Base-by-base conservation (phyloP, 2,329 filamentous ascomycete genomes). In the Alternaria triticimaculans region DNA sequence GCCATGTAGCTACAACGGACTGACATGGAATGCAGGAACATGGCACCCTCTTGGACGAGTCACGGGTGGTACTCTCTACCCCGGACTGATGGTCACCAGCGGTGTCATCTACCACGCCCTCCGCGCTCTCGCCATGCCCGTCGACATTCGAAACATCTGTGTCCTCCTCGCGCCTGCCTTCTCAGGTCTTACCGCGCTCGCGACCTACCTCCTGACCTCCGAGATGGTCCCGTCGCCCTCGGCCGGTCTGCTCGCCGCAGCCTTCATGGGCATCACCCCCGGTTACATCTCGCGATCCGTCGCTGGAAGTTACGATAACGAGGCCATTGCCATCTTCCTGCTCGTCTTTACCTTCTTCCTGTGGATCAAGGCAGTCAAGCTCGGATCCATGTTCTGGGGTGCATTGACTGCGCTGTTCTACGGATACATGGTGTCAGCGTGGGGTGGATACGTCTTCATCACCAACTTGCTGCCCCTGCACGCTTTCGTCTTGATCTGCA, bases 391-490 rank as follows among this genome's bases (percentile, higher is more conserved):
- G 80, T 92, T 97, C 82, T 99, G 95, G 95, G 95, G 94, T 73
- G 94, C 93, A 41, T 86, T 97, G 67, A 96, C 94, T 73, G 96
- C 96, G 46, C 87, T 99, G 59, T 98, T 96, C 84, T 99, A 99
- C 82, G 96, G 96, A 77, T 99, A 99, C 89, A 99, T 99, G 96
- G 96, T 99, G 69, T 96, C 95, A 53, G 97, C 96, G 18, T 99
- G 96, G 96, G 96, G 96, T 87, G 96, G 96, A 78, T 99, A 99
- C 81, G 96, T 97, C 76, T 99, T 99, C 88, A 99, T 99, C 78
- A 99, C 96, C 65, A 97, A 97, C 80, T 84, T 99, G 82, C 89
- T 99, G 63, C 96, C 96, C 41, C 88, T 99, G 71, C 96, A 99
- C 82, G 90, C 93, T 8, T 94, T 99, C 74, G 93, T 97, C 50